These are phyloP conservation scores for Irpex sp. DNA, from an alignment of 1,284 basidiomycete genomes.

Conservation along the genomic window DNA sequence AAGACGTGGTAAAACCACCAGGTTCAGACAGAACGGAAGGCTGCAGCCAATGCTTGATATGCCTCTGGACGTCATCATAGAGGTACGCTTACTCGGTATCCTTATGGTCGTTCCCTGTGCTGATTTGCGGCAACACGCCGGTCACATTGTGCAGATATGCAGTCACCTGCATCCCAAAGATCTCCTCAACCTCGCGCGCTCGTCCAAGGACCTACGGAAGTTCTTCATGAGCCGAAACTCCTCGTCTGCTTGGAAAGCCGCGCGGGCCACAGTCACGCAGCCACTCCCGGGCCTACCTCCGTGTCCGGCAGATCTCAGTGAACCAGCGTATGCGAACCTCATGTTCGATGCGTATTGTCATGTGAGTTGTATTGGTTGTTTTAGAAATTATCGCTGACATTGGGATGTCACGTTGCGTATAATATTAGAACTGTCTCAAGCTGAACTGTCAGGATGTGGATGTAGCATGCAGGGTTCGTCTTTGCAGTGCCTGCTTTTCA, in stretches of 20 bases:
- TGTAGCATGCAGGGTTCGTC: no score
- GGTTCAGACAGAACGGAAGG: not conserved
- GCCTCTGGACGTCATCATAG: not conserved
- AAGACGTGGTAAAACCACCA: not conserved
- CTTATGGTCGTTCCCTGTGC: not conserved
- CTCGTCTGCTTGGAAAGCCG: constrained; percentile 12
- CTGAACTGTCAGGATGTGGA: not conserved
- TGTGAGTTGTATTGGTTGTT: constrained; percentile 6
- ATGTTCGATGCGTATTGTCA: constrained; percentile 15
- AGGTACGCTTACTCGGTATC: not conserved
- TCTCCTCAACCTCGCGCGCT: constrained; percentile 15
- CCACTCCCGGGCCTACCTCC: constrained; percentile 11
- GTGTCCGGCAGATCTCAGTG: constrained; percentile 17
- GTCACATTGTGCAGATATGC: constrained; percentile 1
- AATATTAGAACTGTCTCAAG: constrained; percentile 4
- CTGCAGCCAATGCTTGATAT: not conserved
- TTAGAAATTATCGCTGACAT: not conserved
- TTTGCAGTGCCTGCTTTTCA: no score
- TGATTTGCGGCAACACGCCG: not conserved
- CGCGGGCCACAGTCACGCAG: not conserved
- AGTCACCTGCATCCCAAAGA: constrained; percentile 15
- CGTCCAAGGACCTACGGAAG: constrained; percentile 9
- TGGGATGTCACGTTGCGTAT: not conserved
- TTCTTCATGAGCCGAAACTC: constrained; percentile 14
- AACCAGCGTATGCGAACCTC: constrained; percentile 17